These are phyloP conservation scores for Citeromyces nyonsensis DNA, from an alignment of 805 yeast genomes.

Conservation along the genomic window DNA sequence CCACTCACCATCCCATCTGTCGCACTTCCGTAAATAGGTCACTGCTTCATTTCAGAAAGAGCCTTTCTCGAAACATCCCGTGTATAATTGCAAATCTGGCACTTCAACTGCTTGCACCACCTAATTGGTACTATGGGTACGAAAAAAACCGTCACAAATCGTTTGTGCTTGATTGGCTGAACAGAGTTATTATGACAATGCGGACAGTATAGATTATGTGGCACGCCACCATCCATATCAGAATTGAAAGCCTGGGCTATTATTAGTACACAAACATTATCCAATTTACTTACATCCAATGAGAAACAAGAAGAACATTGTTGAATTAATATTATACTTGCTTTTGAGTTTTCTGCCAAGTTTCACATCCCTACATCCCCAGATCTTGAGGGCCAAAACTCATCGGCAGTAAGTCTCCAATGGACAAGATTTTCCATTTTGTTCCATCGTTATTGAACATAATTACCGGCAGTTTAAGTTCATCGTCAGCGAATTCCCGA, in stretches of 20 bases:
- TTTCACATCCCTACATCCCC: slow-evolving; percentile 5
- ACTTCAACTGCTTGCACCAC: slow-evolving; percentile 9
- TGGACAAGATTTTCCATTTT: slow-evolving; percentile 23
- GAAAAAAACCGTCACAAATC: slow-evolving; percentile 10
- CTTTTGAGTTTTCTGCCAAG: neutral
- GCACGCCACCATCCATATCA: no score
- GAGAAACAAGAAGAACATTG: no score
- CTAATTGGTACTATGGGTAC: slow-evolving; percentile 12
- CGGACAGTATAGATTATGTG: slow-evolving; percentile 8
- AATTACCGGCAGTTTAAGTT: slow-evolving; percentile 30
- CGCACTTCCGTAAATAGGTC: no score
- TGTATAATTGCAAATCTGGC: slow-evolving; percentile 9
- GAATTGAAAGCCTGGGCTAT: no score
- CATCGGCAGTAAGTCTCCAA: slow-evolving; percentile 59
- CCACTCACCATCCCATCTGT: no score
- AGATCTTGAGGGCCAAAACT: slow-evolving; percentile 79
- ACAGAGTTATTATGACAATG: slow-evolving; percentile 12
- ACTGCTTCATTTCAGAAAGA: slow-evolving; percentile 1
- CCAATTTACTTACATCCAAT: no score
- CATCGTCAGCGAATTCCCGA: slow-evolving; percentile 53
- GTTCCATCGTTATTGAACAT: slow-evolving; percentile 52
- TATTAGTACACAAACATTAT: no score
- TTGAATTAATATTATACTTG: neutral
- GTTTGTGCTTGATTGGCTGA: slow-evolving; percentile 8
- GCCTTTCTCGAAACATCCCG: slow-evolving; percentile 4